Evolutionary conservation across 2,329 filamentous ascomycete species (phyloP).

Genomic region (Colletotrichum sidae): DNA sequence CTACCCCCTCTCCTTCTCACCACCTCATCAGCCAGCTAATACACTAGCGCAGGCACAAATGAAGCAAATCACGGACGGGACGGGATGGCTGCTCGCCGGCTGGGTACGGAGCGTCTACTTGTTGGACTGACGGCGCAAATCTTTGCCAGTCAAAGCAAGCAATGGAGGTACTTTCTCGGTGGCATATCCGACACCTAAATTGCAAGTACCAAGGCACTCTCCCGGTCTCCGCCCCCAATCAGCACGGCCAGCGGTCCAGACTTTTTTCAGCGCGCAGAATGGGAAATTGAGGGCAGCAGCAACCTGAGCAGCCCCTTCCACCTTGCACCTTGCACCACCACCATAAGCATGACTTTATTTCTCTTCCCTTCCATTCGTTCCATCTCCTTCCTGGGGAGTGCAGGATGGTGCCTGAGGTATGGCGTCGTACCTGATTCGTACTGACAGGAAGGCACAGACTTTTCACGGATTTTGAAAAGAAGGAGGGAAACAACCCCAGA

Average conservation of each 20-base stretch:
- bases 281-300: conserved; percentile 23
- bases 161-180: not conserved
- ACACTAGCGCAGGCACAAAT: conserved; percentile 22
- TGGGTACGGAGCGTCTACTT: conserved; percentile 1
- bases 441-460: too few relatives aligned
- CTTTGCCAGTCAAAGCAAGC: not conserved
- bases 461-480: too few relatives aligned
- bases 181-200: not conserved
- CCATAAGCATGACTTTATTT: not conserved
- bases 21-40: not conserved
- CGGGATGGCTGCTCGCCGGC: not conserved
- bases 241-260: not conserved
- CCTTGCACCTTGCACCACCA: not conserved
- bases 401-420: too few relatives aligned
- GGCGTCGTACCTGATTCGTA: too few relatives aligned
- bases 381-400: not conserved
- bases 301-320: not conserved
- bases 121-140: not conserved
- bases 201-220: conserved; percentile 25
- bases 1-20: not conserved
- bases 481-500: too few relatives aligned
- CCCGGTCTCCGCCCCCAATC: conserved; percentile 29
- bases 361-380: conserved; percentile 24
- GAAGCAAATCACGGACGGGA: not conserved
- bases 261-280: not conserved